Evolutionary conservation across 2,329 filamentous ascomycete species (phyloP), one percentile per base, ranked within the genome.

Genomic region (Sordariomycetes sp.): DNA sequence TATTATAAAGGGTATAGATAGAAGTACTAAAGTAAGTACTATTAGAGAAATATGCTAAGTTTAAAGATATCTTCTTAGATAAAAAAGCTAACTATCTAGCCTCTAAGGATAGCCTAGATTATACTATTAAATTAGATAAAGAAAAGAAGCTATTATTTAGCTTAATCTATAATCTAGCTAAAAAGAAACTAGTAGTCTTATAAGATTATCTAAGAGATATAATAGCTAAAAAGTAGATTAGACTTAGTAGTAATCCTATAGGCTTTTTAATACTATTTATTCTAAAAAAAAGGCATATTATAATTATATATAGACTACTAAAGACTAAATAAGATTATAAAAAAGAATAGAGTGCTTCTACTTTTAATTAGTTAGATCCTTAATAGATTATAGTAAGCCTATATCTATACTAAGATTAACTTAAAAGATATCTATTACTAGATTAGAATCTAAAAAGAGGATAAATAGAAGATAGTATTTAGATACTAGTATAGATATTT

Each of bases 401-500:
- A 56, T 60, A 16, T 34, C 43, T 1, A 64, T 63, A 59, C 63
- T 43, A 8, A 22, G n/a, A 12, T 66, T 3, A 20, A 67, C 35
- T 53, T 66, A 16, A 62, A 63, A 34, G 37, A 53, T 59, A 59
- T 43, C 3, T 74, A 70, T 61, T 65, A 74, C 51, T 48, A 63
- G 1, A 67, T 74, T 1, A 34, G 62, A 11, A 72, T 74, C 22
- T 62, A 60, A 24, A 25, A 64, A 62, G 65, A 65, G 6, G 58
- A 74, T 40, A 62, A 72, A 60, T 71, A 61, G 64, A 71, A 68
- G 59, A 73, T 62, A 20, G 64, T 64, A 0, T 75, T 74, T 58
- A 25, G 58, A 20, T 72, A 63, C 1, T 55, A 64, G 28, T 72
- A 67, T 60, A 62, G 67, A 46, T 59, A 63, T 4, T 74, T 62